Evolutionary conservation across 768 basidiomycete species (phyloP), one percentile per base, ranked within the genome.

Genomic region (Melanogaster broomeanus): DNA sequence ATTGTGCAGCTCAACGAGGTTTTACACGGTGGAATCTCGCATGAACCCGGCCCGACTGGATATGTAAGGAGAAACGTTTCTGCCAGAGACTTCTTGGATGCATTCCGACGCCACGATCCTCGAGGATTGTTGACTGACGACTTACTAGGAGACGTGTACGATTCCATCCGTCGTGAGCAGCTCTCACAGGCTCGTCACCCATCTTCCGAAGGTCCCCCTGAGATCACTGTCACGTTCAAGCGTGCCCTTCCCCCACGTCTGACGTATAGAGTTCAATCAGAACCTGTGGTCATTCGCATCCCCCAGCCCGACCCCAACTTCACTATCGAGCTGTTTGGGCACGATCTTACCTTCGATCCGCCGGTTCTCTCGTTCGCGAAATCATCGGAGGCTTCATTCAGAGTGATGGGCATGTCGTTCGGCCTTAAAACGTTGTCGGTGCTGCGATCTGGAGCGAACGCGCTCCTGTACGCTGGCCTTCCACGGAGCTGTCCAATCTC

Each of bases 1-100:
- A 81, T 94, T 55, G 83, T 89, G 44, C 90, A 94, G 64, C 79
- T 99, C 49, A 96, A 97, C 64, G 92, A 95, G 42, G 81, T 87
- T 19, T 71, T 98, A 42, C 90, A 98, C 60, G 87, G 82, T 8
- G 79, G 77, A n/a, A 80, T 90, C 52, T 76, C 84, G 13, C 77
- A 82, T 51, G 80, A 83, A 45, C 75, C 82, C 40, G 82, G 87
- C 34, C 68, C 74, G 25, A 80, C 80, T 16, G 75, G 76, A 35
- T 75, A 79, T 53, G 74, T 79, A 3, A 74, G 74, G 59, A 81
- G 82, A 28, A 79, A 82, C 45, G 78, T 96, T 49, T 82, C 83
- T 11, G 74, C 76, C 38, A 83, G 87, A 56, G 89, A 92, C 59
- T 99, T 98, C 69, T 75, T 89, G 53, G 84, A 87, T 25, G 88